Base-by-base conservation (phyloP, 2,329 filamentous ascomycete species). In the Claviceps maximensis region DNA sequence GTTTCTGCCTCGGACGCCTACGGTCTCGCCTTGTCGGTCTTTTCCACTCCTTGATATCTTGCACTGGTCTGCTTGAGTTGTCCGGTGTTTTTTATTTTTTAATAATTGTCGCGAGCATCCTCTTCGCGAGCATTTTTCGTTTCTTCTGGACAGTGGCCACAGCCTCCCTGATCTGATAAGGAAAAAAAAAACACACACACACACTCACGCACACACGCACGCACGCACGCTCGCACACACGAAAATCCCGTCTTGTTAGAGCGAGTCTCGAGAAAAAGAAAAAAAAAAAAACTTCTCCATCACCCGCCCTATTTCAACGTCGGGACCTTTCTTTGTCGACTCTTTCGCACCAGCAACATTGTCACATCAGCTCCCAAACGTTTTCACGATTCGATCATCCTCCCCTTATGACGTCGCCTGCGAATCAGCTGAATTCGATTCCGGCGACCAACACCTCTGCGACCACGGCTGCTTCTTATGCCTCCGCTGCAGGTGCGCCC, bases 381-480 rank as follows among this genome's bases (percentile, higher is more conserved):
- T 23, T 42, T 50, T 51, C 38, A 46, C 52, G 47, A 54, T 17
- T 40, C 33, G 27, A 41, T 36, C 23, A 40, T 54, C 27, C 23
- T 54, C 61, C 61, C 66, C 66, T 71, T 79, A 81, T 81, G 78
- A 81, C 77, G 76, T 80, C 78, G 69, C 69, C 76, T 76, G 74
- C 73, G 60, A 74, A 70, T 66, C 70, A 75, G 70, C 73, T 75
- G 67, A 75, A 71, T 65, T 66, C 71, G 66, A 75, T 68, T 63
- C 69, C 75, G 77, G 78, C 79, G 74, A 74, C 75, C 65, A 79
- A 72, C 69, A 71, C 72, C 68, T 73, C 76, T 69, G 73, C 76
- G 67, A 72, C 76, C 65, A 74, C 77, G 68, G 74, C 77, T 69
- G 66, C 71, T 68, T 83, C 80, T 67, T 83, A 84, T 80, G 80